Conservation (phyloP, 2,329 filamentous ascomycete species). For the Stromatinia cepivora region DNA sequence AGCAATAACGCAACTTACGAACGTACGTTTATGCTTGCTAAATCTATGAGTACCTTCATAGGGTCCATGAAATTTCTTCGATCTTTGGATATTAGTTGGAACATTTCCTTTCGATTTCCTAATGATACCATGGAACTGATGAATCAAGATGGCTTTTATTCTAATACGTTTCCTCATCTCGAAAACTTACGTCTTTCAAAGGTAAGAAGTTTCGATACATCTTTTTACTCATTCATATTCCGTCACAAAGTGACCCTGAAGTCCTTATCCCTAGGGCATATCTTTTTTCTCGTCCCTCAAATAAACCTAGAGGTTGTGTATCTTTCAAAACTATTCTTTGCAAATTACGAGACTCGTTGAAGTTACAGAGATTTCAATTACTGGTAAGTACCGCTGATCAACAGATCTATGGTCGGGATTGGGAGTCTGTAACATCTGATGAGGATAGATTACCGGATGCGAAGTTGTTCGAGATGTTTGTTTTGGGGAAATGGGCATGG, state of each 20-base stretch:
- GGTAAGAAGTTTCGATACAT: not conserved
- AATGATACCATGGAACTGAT: not conserved
- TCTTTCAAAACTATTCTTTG: slow-evolving; percentile 13
- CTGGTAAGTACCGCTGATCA: slow-evolving; percentile 15
- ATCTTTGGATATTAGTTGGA: slow-evolving; percentile 1
- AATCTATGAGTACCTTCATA: slow-evolving; percentile 15
- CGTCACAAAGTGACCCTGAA: slow-evolving; percentile 15
- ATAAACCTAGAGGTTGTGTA: slow-evolving; percentile 3
- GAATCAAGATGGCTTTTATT: slow-evolving; percentile 2
- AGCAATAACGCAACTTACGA: not conserved
- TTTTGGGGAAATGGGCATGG: slow-evolving; percentile 10
- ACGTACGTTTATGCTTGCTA: not conserved
- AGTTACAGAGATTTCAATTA: slow-evolving; percentile 21
- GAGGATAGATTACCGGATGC: not conserved
- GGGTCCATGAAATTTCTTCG: slow-evolving; percentile 15
- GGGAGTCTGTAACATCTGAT: not conserved
- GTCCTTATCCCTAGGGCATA: slow-evolving; percentile 11
- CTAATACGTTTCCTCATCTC: slow-evolving; percentile 10
- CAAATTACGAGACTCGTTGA: not conserved
- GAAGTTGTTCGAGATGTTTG: slow-evolving; percentile 23
- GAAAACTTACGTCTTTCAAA: slow-evolving; percentile 16
- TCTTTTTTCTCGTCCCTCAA: slow-evolving; percentile 9
- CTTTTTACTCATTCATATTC: slow-evolving; percentile 2
- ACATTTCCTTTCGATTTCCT: slow-evolving; percentile 16
- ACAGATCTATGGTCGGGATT: slow-evolving; percentile 8